Conservation (phyloP, 139 green algal genomes). For the Trebouxia sp. region DNA sequence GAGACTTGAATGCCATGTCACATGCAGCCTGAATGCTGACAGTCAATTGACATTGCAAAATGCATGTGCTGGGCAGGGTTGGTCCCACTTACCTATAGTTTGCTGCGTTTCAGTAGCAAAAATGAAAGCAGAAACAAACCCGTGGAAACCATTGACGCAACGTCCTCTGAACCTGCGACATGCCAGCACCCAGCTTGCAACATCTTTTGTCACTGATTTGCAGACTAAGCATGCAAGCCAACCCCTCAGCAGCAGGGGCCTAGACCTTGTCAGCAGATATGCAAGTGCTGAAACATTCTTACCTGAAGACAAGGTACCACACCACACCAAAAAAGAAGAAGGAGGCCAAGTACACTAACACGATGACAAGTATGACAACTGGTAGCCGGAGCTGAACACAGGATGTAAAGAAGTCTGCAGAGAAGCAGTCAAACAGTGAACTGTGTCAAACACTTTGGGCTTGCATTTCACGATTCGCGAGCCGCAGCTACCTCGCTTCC, state of each 20-base stretch:
- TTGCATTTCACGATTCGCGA: slow-evolving; percentile 32
- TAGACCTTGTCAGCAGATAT: neutral
- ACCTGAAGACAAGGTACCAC: slow-evolving; percentile 31
- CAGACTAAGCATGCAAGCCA: neutral
- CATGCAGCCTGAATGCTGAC: too few species aligned
- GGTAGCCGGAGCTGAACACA: slow-evolving; percentile 21
- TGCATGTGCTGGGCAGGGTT: too few species aligned
- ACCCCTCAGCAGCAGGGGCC: neutral
- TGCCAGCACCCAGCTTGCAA: neutral
- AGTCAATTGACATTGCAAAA: neutral
- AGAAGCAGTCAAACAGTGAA: neutral
- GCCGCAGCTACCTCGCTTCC: slow-evolving; percentile 52
- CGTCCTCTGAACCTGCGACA: neutral
- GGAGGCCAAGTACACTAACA: slow-evolving; percentile 16
- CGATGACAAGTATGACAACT: neutral
- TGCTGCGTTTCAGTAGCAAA: slow-evolving; percentile 74
- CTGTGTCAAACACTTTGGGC: neutral
- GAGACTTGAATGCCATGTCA: neutral
- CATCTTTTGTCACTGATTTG: neutral
- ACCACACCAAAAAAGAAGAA: slow-evolving; percentile 33
- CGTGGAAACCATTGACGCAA: slow-evolving; percentile 43
- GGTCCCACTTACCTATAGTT: slow-evolving; percentile 80
- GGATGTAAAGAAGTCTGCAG: slow-evolving; percentile 42
- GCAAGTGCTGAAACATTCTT: neutral
- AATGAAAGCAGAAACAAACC: slow-evolving; percentile 61